Evolutionary conservation across 768 basidiomycete genomes (phyloP).

Genomic region (Tricholoma sp.): DNA sequence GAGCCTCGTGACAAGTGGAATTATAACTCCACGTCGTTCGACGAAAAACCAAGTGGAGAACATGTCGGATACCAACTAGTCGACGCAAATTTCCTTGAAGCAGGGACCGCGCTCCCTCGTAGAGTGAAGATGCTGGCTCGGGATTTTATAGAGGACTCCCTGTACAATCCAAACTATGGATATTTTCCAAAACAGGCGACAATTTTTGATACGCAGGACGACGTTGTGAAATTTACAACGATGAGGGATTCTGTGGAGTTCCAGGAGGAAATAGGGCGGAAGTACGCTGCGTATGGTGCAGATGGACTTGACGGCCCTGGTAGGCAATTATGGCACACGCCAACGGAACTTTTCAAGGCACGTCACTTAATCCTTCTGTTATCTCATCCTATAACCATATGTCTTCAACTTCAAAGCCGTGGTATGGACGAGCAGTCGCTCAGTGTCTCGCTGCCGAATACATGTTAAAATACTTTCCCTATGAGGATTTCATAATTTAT

Average conservation of each 20-base stretch:
- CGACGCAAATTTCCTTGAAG: conserved; percentile 66
- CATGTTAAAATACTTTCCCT: conserved; percentile 91
- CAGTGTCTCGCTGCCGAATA: conserved; percentile 89
- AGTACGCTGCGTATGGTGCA: conserved; percentile 68
- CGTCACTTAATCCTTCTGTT: conserved; percentile 12
- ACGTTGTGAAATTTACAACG: conserved; percentile 59
- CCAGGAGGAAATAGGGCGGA: conserved; percentile 70
- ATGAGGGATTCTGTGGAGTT: conserved; percentile 72
- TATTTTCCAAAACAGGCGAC: conserved; percentile 93
- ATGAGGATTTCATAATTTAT: conserved; percentile 93
- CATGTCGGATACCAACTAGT: conserved; percentile 46
- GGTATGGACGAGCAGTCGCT: conserved; percentile 89
- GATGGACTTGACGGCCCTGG: conserved; percentile 65
- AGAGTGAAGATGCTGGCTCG: conserved; percentile 91
- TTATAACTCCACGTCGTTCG: conserved; percentile 65
- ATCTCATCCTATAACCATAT: conserved; percentile 7
- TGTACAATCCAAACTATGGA: conserved; percentile 97
- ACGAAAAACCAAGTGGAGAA: conserved; percentile 41
- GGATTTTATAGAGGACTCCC: conserved; percentile 93
- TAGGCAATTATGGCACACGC: conserved; percentile 96
- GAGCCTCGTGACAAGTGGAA: conserved; percentile 63
- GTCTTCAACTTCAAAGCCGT: conserved; percentile 55
- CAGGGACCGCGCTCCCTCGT: conserved; percentile 54
- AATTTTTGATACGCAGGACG: conserved; percentile 69
- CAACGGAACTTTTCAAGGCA: conserved; percentile 96